A percentile compares a stretch with the other conserved stretches of the same genome.
Evolutionary conservation across 1,284 basidiomycete species (phyloP).

Genomic region (Boletus hoseneyae): DNA sequence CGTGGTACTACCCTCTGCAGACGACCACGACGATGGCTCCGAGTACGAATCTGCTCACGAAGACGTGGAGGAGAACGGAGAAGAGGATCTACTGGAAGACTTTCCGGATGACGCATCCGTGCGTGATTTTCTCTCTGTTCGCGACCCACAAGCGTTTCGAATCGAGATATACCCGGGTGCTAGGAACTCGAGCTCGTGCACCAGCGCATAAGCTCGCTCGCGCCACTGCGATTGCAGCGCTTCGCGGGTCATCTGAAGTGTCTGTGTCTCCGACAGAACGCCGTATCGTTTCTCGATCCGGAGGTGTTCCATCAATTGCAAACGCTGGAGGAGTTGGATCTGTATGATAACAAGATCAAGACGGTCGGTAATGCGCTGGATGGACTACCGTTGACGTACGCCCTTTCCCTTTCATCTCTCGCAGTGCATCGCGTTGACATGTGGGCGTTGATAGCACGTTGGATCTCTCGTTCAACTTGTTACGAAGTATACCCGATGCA

Average conservation of each 20-base stretch:
- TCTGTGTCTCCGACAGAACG: conserved; percentile 89
- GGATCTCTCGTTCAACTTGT: conserved; percentile 94
- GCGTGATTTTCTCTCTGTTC: conserved; percentile 15
- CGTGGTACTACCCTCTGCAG: conserved; percentile 42
- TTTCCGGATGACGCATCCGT: conserved; percentile 72
- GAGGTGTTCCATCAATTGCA: conserved; percentile 64
- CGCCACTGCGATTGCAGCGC: conserved; percentile 62
- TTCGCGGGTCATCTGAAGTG: conserved; percentile 71
- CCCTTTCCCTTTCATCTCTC: not conserved
- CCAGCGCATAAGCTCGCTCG: conserved; percentile 67
- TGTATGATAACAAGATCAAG: conserved; percentile 95
- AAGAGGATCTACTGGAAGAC: conserved; percentile 50
- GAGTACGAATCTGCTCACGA: conserved; percentile 46
- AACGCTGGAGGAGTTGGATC: conserved; percentile 83
- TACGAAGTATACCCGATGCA: conserved; percentile 67
- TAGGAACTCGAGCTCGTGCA: conserved; percentile 93
- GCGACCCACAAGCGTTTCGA: not conserved
- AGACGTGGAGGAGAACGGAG: conserved; percentile 43
- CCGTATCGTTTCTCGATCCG: conserved; percentile 68
- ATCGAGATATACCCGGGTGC: not conserved
- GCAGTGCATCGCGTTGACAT: not conserved
- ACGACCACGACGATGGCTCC: conserved; percentile 26
- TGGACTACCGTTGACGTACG: conserved; percentile 65
- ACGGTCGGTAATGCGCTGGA: conserved; percentile 63
- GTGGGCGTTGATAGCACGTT: conserved; percentile 52